Evolutionary conservation across 1,139 yeast genomes (phyloP).

Genomic region (Geotrichum carabidarum): DNA sequence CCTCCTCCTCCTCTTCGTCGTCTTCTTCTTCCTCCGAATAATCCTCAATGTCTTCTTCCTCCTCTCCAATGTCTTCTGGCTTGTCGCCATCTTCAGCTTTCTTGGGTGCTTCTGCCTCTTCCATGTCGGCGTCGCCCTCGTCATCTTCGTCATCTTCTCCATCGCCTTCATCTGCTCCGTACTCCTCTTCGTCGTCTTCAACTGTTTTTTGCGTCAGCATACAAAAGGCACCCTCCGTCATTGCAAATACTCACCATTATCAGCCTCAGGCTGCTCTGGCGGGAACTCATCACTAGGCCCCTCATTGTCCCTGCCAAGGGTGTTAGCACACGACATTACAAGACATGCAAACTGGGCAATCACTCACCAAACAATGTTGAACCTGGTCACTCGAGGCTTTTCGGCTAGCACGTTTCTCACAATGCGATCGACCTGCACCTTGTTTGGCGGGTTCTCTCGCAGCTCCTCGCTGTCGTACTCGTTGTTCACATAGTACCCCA

Average conservation of each 20-base stretch:
- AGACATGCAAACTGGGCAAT: slow-evolving; percentile 28
- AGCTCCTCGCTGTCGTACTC: slow-evolving; percentile 92
- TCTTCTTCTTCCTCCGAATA: slow-evolving; percentile 9
- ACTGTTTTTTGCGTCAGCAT: slow-evolving; percentile 40
- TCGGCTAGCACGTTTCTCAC: slow-evolving; percentile 93
- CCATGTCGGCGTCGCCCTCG: slow-evolving; percentile 32
- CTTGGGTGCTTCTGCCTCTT: slow-evolving; percentile 1
- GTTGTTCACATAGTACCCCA: slow-evolving; percentile 94
- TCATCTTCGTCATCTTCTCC: slow-evolving; percentile 39
- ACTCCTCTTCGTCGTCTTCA: slow-evolving; percentile 38
- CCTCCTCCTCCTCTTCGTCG: slow-evolving; percentile 9
- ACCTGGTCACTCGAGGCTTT: slow-evolving; percentile 94
- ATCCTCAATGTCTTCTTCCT: slow-evolving; percentile 5
- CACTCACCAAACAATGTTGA: slow-evolving; percentile 84
- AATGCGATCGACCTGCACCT: slow-evolving; percentile 90
- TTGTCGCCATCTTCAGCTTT: slow-evolving; percentile 5
- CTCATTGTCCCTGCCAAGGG: slow-evolving; percentile 41
- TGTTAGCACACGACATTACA: not conserved
- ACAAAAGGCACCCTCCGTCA: slow-evolving; percentile 23
- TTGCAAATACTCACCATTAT: slow-evolving; percentile 27
- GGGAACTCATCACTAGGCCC: slow-evolving; percentile 68
- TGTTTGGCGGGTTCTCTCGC: slow-evolving; percentile 88
- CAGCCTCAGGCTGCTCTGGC: slow-evolving; percentile 64
- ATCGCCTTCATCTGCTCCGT: slow-evolving; percentile 38
- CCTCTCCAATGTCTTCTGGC: not conserved